Evolutionary conservation across 495 filamentous ascomycete genomes (phyloP), one percentile per base, ranked within the genome.

Genomic region (Penicillium arizonense): DNA sequence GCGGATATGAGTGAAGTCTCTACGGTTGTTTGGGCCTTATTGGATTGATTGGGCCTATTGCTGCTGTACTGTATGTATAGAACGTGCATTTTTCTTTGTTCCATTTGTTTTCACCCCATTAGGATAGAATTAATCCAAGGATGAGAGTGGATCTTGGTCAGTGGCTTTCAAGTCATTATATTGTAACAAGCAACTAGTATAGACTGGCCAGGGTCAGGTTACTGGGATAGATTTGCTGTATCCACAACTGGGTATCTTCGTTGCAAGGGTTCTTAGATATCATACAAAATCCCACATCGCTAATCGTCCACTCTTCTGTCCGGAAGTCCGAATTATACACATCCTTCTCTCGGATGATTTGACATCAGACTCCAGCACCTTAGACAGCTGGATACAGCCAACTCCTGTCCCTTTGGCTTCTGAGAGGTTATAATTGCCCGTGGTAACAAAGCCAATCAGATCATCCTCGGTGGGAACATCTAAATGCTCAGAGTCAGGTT

Each of bases 371-470:
- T 30, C 30, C 43, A 65, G 55, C 21, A 87, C 82, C 69, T 81
- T 88, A 4, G 63, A 71, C 3, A 91, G 70, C 3, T 81, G 70
- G 18, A 97, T 68, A 14, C 79, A 85, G 0, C 89, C 94, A 51
- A 98, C 77, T 0, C 86, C 92, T 20, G 85, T 85, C 0, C 84
- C 86, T 61, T 78, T 79, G 2, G 93, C 94, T 52, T 91, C 82
- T 5, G 82, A 84, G 3, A 97, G 76, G 56, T 88, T 88, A 56
- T 87, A 96, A 44, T 88, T 87, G 2, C 93, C 94, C 2, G 86
- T 88, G 20, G 91, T 96, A 18, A 97, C 85, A 64, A 96, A 98
- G 0, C 94, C 94, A 35, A 98, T 87, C 26, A 97, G 73, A 62
- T 96, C 90, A 12, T 81, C 77, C 53, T 88, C 87, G 1, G 72